Percentiles rank a stretch among this genome's conserved stretches.
Conservation (phyloP, 1,139 yeast genomes). For the Hemisphaericaspora xylanilytica region DNA sequence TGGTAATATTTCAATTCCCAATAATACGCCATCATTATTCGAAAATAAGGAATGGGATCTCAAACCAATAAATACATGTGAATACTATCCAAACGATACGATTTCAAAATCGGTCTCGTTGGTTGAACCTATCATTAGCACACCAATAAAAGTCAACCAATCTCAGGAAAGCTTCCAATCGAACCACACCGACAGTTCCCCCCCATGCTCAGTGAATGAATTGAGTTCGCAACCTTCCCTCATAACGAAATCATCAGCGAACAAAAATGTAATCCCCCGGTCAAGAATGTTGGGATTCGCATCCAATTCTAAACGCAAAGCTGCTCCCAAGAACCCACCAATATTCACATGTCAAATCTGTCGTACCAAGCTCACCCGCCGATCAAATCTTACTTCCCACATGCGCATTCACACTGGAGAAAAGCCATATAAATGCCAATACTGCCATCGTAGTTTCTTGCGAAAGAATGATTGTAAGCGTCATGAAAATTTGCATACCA, state of each 20-base stretch:
- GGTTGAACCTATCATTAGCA: no score
- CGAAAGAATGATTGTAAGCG: conserved; percentile 90
- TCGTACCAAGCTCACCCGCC: background rate
- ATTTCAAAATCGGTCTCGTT: background rate
- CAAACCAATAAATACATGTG: background rate
- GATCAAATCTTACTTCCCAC: background rate
- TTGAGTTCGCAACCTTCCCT: background rate
- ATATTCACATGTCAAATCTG: background rate
- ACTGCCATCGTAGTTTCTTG: conserved; percentile 91
- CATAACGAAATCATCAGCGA: background rate
- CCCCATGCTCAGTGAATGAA: background rate
- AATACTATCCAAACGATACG: background rate
- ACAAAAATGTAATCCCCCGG: background rate
- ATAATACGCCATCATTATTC: background rate
- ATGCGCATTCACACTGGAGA: conserved; percentile 88
- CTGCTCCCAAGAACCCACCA: background rate
- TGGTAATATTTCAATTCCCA: background rate
- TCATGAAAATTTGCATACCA: conserved; percentile 88
- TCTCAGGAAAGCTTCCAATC: background rate
- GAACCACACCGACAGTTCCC: background rate
- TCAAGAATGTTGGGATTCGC: background rate
- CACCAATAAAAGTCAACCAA: no score
- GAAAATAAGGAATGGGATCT: background rate
- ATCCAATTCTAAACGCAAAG: background rate
- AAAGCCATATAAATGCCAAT: conserved; percentile 77